A percentile compares a stretch with the other conserved stretches of the same genome.
Conservation (phyloP, 345 rosid genomes). For the Brassica napus region DNA sequence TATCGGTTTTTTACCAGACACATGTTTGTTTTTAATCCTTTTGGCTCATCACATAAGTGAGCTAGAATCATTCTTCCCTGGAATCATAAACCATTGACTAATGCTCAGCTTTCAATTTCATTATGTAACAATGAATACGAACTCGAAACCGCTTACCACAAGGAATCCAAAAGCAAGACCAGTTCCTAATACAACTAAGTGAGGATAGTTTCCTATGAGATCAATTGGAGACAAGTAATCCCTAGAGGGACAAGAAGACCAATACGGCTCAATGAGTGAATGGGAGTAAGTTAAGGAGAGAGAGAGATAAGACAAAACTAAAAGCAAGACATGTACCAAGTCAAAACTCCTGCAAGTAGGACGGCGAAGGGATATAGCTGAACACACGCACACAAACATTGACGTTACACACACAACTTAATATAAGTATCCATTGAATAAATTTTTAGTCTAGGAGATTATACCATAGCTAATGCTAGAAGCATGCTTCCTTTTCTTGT, state of each 20-base stretch:
- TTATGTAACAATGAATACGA: neutral
- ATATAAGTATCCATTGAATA: neutral
- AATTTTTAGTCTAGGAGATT: conserved; percentile 18
- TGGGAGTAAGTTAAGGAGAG: neutral
- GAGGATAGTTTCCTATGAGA: conserved; percentile 78
- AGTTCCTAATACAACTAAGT: conserved; percentile 83
- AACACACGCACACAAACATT: neutral
- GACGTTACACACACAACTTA: neutral
- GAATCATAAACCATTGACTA: conserved; percentile 1
- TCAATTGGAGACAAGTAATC: conserved; percentile 67
- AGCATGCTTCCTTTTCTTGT: conserved; percentile 88
- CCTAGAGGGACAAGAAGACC: conserved; percentile 23
- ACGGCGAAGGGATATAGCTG: conserved; percentile 85
- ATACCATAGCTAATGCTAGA: conserved; percentile 90
- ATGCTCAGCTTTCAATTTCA: conserved; percentile 14
- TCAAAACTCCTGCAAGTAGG: conserved; percentile 76
- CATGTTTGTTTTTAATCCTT: conserved; percentile 98
- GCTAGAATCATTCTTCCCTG: conserved; percentile 99
- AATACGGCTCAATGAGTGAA: neutral
- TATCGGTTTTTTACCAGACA: conserved; percentile 66
- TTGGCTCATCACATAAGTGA: conserved; percentile 97
- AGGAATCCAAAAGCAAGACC: conserved; percentile 99
- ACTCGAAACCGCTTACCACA: conserved; percentile 62
- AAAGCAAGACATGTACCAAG: conserved; percentile 52
- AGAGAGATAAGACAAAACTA: neutral